Evolutionary conservation across 2,329 filamentous ascomycete genomes (phyloP), one percentile per base, ranked within the genome.

Genomic region (Aspergillus thermomutatus): DNA sequence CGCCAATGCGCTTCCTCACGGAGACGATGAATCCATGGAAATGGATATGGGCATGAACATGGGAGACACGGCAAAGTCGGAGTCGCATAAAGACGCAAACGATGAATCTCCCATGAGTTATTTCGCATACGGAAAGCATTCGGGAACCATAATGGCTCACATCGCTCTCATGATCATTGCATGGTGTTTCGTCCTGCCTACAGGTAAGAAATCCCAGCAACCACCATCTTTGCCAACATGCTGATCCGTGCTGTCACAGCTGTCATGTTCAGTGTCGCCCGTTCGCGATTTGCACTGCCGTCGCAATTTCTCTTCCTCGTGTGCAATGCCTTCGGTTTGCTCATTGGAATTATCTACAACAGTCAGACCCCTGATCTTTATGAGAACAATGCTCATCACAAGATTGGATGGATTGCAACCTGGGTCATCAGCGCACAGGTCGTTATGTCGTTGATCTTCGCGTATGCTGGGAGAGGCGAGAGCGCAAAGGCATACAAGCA

Each of bases 381-480:
- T 71, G 86, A 87, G 31, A 87, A 89, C 69, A 96, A 96, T 69
- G 84, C 88, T n/a, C 92, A 97, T 72, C 87, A 92, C 77, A 92
- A 90, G 72, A 82, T 93, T 46, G 92, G 92, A 54, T 97, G 93
- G 93, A 80, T 90, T 45, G 82, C 88, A 28, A 93, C 89, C 3
- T 89, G 85, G 80, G 79, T 92, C 3, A 80, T 89, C 10, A 81
- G 80, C 52, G 85, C 82, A 0, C 93, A 96, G 76, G 81, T 88
- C 17, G 66, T 88, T 41, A 78, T 96, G 69, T 84, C 85, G 50
- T 70, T 91, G 54, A 75, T 91, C 49, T 86, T 86, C 52, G 77
- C 81, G 45, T 83, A 89, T 59, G 80, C 82, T 4, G 80, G 81
- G 17, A 71, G 80, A 55, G 75, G 72, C 50, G 69, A 75, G 58